phyloP scores from a whole-genome alignment of 2,329 filamentous ascomycete genomes.

The Rachicladosporium sp. region DNA sequence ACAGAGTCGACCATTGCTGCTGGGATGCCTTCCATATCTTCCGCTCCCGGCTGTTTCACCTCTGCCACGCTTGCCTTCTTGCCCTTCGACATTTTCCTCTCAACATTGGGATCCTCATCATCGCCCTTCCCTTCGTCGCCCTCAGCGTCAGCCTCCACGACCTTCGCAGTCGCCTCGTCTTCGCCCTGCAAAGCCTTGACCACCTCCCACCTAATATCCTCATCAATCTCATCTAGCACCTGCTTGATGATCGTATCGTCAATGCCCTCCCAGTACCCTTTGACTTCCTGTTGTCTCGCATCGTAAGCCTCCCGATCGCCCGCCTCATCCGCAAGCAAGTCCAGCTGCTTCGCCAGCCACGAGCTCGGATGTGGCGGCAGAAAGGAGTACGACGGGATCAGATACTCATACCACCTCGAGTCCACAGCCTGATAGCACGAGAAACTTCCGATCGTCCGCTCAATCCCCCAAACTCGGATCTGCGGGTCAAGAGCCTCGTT shows the following conservation, averaged over 20 bases:
- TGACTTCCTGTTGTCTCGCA: constrained; percentile 61
- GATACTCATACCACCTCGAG: constrained; percentile 92
- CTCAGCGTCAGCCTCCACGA: constrained; percentile 22
- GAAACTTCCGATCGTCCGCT: constrained; percentile 79
- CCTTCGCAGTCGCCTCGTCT: constrained; percentile 22
- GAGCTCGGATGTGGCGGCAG: constrained; percentile 84
- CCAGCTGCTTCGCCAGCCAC: constrained; percentile 70
- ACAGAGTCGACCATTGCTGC: constrained; percentile 6
- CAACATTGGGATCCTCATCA: constrained; percentile 1
- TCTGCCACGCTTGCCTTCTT: constrained; percentile 11
- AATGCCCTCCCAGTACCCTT: constrained; percentile 68
- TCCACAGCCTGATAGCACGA: constrained; percentile 93
- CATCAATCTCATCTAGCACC: constrained; percentile 47
- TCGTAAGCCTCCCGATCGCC: constrained; percentile 58
- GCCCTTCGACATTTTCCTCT: constrained; percentile 5
- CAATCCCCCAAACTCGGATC: constrained; percentile 90
- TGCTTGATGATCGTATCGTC: constrained; percentile 72
- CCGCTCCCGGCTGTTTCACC: constrained; percentile 2
- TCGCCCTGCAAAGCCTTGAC: constrained; percentile 45
- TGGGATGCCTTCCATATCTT: constrained; percentile 3
- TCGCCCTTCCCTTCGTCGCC: constrained; percentile 16
- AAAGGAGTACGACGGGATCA: constrained; percentile 87
- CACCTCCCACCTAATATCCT: constrained; percentile 51
- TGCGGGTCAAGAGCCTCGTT: constrained; percentile 74
- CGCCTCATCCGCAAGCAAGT: constrained; percentile 62